Evolutionary conservation across 768 basidiomycete species (phyloP), one percentile per base, ranked within the genome.

Genomic region (Mycena belliarum): DNA sequence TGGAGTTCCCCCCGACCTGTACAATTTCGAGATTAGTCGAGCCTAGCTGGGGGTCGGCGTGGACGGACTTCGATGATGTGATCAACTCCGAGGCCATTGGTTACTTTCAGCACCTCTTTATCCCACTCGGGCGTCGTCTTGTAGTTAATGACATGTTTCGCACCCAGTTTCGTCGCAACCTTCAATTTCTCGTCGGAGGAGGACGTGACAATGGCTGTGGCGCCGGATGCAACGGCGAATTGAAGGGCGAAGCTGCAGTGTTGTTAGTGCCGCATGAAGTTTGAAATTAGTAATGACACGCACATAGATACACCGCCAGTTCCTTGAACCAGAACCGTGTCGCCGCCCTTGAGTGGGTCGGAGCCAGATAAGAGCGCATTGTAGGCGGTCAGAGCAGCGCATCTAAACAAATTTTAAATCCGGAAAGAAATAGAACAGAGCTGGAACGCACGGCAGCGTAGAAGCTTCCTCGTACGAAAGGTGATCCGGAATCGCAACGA

Each of bases 401-500:
- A 79, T 25, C 71, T 75, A 25, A 12, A 32, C 12, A 32, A 32
- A 32, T 6, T n/a, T n/a, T n/a, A n/a, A 32, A 32, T 32, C 12
- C 7, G 29, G 12, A 6, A 32, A 6, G 29, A 32, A 32, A 32
- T 32, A 32, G 12, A 32, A 32, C 12, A 32, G 6, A 12, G 29
- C 29, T n/a, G n/a, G n/a, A 15, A 70, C 78, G 33, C 65, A 86
- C 74, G 85, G 82, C 10, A 89, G 71, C 25, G 85, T 85, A 0
- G 87, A 82, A 0, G 81, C 87, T 64, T 89, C 83, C 59, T 83
- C 82, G 61, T 82, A 86, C 1, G 78, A 79, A 20, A 88, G 74
- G 65, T 86, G 79, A 14, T 78, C 69, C 0, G 88, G 83, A 59
- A 86, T 72, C 40, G 65, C 57, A 28, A 87, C 77, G 32, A 87